These are phyloP conservation scores for Pseudozyma thailandica DNA, from an alignment of 1,284 basidiomycete species.

Conservation along the genomic window DNA sequence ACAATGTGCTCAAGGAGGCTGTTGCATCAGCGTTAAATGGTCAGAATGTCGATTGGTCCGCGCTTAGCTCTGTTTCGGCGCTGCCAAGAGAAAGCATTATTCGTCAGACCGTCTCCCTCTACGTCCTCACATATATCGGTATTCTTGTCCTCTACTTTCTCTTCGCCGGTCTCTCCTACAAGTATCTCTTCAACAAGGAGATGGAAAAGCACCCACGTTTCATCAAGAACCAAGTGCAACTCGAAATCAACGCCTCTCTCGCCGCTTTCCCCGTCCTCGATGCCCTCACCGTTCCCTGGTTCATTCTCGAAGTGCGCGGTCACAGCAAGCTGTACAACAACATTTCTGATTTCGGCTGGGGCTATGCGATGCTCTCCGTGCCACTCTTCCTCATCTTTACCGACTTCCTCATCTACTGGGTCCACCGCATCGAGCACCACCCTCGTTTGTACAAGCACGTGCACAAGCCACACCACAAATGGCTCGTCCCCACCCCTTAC, in stretches of 20 bases:
- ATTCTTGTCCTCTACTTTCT: slow-evolving; percentile 77
- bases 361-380: slow-evolving; percentile 62
- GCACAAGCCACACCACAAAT: slow-evolving; percentile 98
- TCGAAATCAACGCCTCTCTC: slow-evolving; percentile 83
- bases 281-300: slow-evolving; percentile 89
- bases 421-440: slow-evolving; percentile 89
- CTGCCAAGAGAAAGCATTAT: slow-evolving; percentile 57
- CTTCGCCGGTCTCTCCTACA: slow-evolving; percentile 81
- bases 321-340: slow-evolving; percentile 83
- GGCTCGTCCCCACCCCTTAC: slow-evolving; percentile 97
- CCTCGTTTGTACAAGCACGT: slow-evolving; percentile 87
- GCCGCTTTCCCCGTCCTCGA: slow-evolving; percentile 77
- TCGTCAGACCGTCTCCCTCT: slow-evolving; percentile 81
- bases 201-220: slow-evolving; percentile 96
- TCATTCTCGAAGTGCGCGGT: slow-evolving; percentile 89
- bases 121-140: slow-evolving; percentile 80
- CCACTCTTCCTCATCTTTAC: slow-evolving; percentile 84
- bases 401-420: slow-evolving; percentile 91
- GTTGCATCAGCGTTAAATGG: slow-evolving; percentile 29
- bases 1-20: slow-evolving; percentile 36
- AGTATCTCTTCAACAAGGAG: slow-evolving; percentile 90
- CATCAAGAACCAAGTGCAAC: slow-evolving; percentile 80
- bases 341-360: slow-evolving; percentile 71
- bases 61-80: slow-evolving; percentile 38
- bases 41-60: slow-evolving; percentile 35